These are phyloP conservation scores for Coniophora puteana DNA, from an alignment of 1,284 basidiomycete species.

Conservation along the genomic window DNA sequence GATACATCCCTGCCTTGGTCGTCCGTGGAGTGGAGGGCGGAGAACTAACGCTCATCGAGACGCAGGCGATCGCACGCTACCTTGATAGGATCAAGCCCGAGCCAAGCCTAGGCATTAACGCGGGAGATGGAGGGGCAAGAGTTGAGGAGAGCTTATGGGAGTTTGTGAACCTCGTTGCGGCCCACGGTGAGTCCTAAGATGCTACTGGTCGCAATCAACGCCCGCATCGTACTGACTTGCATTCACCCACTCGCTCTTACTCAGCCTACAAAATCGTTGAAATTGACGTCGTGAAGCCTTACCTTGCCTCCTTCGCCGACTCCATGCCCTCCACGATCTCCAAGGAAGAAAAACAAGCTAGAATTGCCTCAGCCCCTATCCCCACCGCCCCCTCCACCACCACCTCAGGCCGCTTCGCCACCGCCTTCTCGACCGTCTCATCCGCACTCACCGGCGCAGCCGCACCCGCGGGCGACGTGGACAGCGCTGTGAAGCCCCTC, in stretches of 20 bases:
- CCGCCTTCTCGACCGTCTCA: too few relatives aligned
- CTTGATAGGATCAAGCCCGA: constrained; percentile 25
- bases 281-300: constrained; percentile 28
- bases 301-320: constrained; percentile 23
- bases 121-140: constrained; percentile 18
- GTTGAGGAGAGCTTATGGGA: constrained; percentile 30
- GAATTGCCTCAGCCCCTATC: too few relatives aligned
- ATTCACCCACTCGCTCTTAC: too few relatives aligned
- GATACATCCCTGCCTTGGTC: constrained; percentile 28
- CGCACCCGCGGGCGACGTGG: too few relatives aligned
- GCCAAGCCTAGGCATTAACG: constrained; percentile 17
- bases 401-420: too few relatives aligned
- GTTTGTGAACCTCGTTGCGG: constrained; percentile 22
- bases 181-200: constrained; percentile 18
- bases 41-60: constrained; percentile 26
- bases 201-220: neutral
- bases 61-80: constrained; percentile 23
- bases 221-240: constrained; percentile 18
- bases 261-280: too few relatives aligned
- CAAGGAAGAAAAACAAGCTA: too few relatives aligned
- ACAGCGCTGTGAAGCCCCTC: too few relatives aligned
- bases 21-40: constrained; percentile 22
- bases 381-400: too few relatives aligned
- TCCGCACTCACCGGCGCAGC: too few relatives aligned
- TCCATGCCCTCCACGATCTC: too few relatives aligned